phyloP scores from a whole-genome alignment of 352 stramenopile species.

The Pythium insidiosum region DNA sequence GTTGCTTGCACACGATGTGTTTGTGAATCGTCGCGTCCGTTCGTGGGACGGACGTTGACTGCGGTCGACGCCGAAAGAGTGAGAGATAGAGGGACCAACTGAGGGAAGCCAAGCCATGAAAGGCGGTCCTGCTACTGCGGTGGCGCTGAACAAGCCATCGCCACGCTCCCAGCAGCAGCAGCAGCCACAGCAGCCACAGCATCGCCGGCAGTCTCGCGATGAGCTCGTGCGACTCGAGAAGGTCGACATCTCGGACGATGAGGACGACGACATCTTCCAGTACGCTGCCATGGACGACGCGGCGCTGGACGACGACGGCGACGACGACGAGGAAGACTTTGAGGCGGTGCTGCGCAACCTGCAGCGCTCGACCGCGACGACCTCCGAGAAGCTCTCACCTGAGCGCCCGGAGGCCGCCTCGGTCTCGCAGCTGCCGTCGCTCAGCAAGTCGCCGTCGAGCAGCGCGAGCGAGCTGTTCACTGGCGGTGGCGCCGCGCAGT shows the following conservation, averaged over 20 bases:
- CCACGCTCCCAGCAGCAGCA: no score
- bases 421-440: constrained; percentile 11
- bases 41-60: no score
- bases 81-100: neutral
- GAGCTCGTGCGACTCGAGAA: constrained; percentile 84
- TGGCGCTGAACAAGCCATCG: no score
- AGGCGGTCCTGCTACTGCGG: no score
- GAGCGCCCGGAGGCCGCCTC: constrained; percentile 8
- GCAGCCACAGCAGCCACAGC: no score
- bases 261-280: constrained; percentile 76
- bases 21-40: no score
- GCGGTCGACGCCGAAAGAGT: neutral
- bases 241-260: constrained; percentile 78
- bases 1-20: no score
- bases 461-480: neutral
- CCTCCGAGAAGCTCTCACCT: constrained; percentile 5
- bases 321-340: constrained; percentile 87
- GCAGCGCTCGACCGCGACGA: constrained; percentile 38
- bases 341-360: constrained; percentile 73
- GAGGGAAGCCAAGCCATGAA: neutral
- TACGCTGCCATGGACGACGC: constrained; percentile 74
- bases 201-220: constrained; percentile 30
- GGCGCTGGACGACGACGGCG: constrained; percentile 30
- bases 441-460: constrained; percentile 2
- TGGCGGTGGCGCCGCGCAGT: neutral